These are phyloP conservation scores for Metschnikowia sp. DNA, from an alignment of 805 yeast genomes.

Conservation along the genomic window DNA sequence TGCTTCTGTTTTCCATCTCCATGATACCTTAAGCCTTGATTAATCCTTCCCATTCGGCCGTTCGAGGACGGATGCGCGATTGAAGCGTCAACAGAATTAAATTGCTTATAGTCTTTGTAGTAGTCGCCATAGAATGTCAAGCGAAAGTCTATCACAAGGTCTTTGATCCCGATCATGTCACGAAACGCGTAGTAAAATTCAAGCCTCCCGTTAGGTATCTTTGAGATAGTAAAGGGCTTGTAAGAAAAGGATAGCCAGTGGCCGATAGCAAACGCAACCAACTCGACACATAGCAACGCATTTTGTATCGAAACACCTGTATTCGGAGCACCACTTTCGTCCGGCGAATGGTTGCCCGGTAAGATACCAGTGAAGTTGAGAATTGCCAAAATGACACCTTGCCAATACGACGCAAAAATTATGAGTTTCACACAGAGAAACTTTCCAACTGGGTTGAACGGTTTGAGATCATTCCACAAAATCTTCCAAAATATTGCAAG, in stretches of 20 bases:
- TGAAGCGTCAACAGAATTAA: constrained; percentile 74
- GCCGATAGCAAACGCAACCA: constrained; percentile 82
- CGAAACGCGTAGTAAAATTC: constrained; percentile 59
- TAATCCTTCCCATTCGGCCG: constrained; percentile 64
- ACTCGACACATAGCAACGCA: constrained; percentile 74
- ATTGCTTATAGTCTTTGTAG: constrained; percentile 72
- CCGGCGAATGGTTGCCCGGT: constrained; percentile 29
- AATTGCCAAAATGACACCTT: constrained; percentile 61
- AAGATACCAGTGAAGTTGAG: constrained; percentile 48
- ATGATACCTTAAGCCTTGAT: constrained; percentile 79
- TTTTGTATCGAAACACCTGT: constrained; percentile 68
- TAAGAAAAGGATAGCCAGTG: constrained; percentile 86
- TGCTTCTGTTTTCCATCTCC: constrained; percentile 77
- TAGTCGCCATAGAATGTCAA: constrained; percentile 65
- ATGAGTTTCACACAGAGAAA: constrained; percentile 90
- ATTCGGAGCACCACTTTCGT: constrained; percentile 26
- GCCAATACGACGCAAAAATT: constrained; percentile 99
- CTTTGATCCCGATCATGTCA: constrained; percentile 77
- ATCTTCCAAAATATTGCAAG: constrained; percentile 92
- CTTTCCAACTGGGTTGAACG: constrained; percentile 87
- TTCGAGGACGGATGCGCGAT: constrained; percentile 66
- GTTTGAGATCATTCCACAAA: constrained; percentile 68
- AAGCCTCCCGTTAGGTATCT: constrained; percentile 67
- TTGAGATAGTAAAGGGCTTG: constrained; percentile 59
- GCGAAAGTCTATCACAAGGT: constrained; percentile 73